These are phyloP conservation scores for Pseudogymnoascus sp. DNA, from an alignment of 2,329 filamentous ascomycete genomes.

Conservation along the genomic window DNA sequence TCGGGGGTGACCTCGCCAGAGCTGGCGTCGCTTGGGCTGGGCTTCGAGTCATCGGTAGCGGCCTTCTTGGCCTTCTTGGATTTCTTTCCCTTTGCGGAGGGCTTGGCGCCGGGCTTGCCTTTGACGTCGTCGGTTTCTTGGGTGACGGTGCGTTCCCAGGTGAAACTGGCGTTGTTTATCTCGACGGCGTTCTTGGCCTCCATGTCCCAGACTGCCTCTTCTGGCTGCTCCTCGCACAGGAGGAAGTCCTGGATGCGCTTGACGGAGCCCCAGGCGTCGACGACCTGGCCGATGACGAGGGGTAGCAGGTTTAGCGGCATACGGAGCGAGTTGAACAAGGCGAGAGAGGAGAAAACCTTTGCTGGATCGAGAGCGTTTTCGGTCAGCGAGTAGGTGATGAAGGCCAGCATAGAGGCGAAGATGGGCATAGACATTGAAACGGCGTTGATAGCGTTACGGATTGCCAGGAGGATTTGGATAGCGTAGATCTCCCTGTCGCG, in stretches of 20 bases:
- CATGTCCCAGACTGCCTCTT: conserved; percentile 52
- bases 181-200: conserved; percentile 64
- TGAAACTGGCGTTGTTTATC: conserved; percentile 68
- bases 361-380: conserved; percentile 64
- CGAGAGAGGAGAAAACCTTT: conserved; percentile 83
- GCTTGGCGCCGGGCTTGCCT: conserved; percentile 39
- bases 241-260: conserved; percentile 83
- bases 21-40: conserved; percentile 27
- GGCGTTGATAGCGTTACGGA: conserved; percentile 60
- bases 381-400: conserved; percentile 68
- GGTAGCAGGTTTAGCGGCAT: conserved; percentile 86
- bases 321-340: conserved; percentile 84
- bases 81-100: conserved; percentile 30
- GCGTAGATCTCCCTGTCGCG: conserved; percentile 69
- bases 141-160: conserved; percentile 68
- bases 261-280: conserved; percentile 81
- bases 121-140: conserved; percentile 42
- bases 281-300: conserved; percentile 78
- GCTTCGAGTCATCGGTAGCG: conserved; percentile 19
- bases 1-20: conserved; percentile 40
- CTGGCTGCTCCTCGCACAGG: conserved; percentile 73
- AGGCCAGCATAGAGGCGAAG: conserved; percentile 91
- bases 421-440: conserved; percentile 62
- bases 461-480: conserved; percentile 74
- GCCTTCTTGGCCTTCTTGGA: conserved; percentile 5